These are phyloP conservation scores for Diaporthe velutina DNA, from an alignment of 2,329 filamentous ascomycete genomes.

Conservation along the genomic window DNA sequence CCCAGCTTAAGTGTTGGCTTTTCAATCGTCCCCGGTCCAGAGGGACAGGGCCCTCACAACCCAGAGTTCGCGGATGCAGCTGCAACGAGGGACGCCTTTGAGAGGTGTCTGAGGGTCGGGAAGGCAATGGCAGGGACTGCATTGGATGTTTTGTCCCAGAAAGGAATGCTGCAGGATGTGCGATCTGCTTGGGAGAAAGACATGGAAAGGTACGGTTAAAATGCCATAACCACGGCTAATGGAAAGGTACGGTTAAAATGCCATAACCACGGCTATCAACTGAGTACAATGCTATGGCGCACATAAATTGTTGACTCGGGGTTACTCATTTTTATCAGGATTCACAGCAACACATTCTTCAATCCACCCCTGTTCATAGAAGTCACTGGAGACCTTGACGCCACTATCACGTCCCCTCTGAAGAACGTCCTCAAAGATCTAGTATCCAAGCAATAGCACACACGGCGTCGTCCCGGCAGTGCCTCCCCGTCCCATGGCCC, in stretches of 20 bases:
- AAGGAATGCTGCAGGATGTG: conserved; percentile 56
- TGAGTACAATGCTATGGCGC: too few species aligned
- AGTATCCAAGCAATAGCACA: too few species aligned
- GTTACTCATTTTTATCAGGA: too few species aligned
- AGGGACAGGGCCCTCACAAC: conserved; percentile 63
- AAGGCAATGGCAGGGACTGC: conserved; percentile 63
- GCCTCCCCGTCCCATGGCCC: too few species aligned
- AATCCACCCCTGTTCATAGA: too few species aligned
- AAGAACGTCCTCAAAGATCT: too few species aligned
- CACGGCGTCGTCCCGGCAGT: too few species aligned
- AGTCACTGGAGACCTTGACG: too few species aligned
- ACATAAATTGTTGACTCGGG: too few species aligned
- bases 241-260: conserved; percentile 18
- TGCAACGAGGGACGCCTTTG: conserved; percentile 61
- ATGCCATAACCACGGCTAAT: background rate
- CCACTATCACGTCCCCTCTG: too few species aligned
- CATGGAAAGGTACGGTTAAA: conserved; percentile 38
- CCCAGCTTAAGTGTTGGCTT: conserved; percentile 68
- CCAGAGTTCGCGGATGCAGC: conserved; percentile 64
- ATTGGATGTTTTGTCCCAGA: conserved; percentile 58
- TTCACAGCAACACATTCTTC: too few species aligned
- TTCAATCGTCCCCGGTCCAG: conserved; percentile 59
- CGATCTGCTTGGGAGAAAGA: conserved; percentile 55
- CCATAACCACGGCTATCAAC: fast-evolving
- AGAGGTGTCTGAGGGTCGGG: conserved; percentile 58